Base-by-base conservation (phyloP, 768 basidiomycete species). In the Crucibulum laeve region DNA sequence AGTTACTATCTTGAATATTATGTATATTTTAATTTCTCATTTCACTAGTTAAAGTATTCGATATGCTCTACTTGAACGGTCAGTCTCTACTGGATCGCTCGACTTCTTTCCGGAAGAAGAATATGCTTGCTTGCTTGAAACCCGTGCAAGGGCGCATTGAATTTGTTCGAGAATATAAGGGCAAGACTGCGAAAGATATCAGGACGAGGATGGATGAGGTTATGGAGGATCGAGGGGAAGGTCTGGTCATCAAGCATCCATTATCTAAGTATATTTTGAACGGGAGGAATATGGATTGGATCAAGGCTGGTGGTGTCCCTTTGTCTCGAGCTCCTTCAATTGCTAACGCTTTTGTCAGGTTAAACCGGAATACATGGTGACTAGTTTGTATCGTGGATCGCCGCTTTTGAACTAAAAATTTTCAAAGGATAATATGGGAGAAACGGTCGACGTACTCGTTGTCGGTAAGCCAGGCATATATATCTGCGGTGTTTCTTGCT, bases 31-130 rank as follows among this genome's bases (percentile, higher is more conserved):
- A 45, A 38, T 19, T 37, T 25, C 25, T 22, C 23, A 25, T 18
- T 42, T 28, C 30, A n/a, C 22, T 48, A 97, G 94, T 96, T 78
- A 98, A 96, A 64, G 79, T 98, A 7, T 98, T 99, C 56, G 96
- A 99, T 61, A 70, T 98, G 17, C 69, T 99, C 1, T 92, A 88
- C 57, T 73, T 96, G 45, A 93, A 94, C 51, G 86, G 84, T n/a
- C 73, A 75, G 57, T 84, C 84, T 3, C 74, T 95, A 2, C 72
- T 92, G 37, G 73, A 84, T 42, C 81, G 76, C 52, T 79, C 87
- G 0, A 74, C 87, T 18, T 70, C 73, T 26, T 82, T 84, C 54
- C 82, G 96, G 25, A 94, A 92, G 62, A 76, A 79, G 41, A 87
- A 92, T 52, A 65, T 96, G 53, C 71, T 71, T 4, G 68, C 74